Evolutionary conservation across 306 rosid genomes (phyloP).

Genomic region (Glycine soja): DNA sequence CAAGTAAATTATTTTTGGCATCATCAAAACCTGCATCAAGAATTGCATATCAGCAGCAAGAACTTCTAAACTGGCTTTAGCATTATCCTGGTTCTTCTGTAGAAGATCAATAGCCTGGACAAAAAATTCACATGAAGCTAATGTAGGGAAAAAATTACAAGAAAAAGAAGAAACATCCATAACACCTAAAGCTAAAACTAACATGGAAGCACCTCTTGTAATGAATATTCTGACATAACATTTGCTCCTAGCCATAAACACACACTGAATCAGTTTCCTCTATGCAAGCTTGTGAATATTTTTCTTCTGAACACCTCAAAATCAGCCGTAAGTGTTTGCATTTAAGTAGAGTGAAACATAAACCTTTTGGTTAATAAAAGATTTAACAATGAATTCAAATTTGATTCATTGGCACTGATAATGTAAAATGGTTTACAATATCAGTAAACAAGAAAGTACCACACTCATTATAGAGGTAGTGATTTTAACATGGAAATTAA

Average conservation of each 20-base stretch:
- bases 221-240: slow-evolving; percentile 90
- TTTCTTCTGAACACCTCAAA: slow-evolving; percentile 84
- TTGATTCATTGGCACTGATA: background rate
- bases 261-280: background rate
- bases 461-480: background rate
- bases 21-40: no score
- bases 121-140: slow-evolving; percentile 39
- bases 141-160: slow-evolving; percentile 10
- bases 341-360: slow-evolving; percentile 34
- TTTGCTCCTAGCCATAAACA: slow-evolving; percentile 62
- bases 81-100: slow-evolving; percentile 70
- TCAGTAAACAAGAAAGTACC: slow-evolving; percentile 41
- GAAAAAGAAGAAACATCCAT: background rate
- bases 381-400: slow-evolving; percentile 14
- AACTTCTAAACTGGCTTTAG: slow-evolving; percentile 84
- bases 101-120: slow-evolving; percentile 78
- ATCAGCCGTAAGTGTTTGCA: slow-evolving; percentile 76
- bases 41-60: slow-evolving; percentile 80
- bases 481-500: background rate
- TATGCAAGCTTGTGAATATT: slow-evolving; percentile 50
- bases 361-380: background rate
- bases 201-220: slow-evolving; percentile 67
- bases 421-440: background rate
- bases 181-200: slow-evolving; percentile 26
- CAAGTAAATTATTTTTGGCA: no score